Conservation (phyloP, 2,329 filamentous ascomycete genomes). For the Neoscytalidium dimidiatum region DNA sequence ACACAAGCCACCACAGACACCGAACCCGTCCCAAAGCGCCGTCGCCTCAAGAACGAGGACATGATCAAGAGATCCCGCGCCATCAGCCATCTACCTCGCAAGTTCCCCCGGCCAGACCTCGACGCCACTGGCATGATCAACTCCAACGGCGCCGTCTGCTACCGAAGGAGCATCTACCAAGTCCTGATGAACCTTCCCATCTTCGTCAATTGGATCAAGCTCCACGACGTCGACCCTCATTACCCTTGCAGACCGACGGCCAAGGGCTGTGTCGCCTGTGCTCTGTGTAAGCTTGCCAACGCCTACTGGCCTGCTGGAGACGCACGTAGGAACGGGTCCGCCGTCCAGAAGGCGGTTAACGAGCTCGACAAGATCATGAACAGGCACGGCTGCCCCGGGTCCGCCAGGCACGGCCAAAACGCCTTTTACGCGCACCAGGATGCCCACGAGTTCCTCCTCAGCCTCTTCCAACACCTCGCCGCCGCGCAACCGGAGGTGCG, state of each 20-base stretch:
- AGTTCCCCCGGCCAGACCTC: background rate
- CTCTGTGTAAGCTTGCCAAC: background rate
- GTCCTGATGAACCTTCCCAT: slow-evolving; percentile 22
- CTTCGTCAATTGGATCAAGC: slow-evolving; percentile 21
- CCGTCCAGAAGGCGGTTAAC: background rate
- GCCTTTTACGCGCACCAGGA: background rate
- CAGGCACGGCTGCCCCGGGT: background rate
- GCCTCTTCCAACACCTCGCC: background rate
- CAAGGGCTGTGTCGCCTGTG: slow-evolving; percentile 8
- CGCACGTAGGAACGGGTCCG: background rate
- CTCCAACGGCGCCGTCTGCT: slow-evolving; percentile 22
- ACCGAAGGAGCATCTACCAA: slow-evolving; percentile 25
- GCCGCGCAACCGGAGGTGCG: too few species aligned
- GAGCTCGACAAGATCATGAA: background rate
- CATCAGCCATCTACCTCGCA: background rate
- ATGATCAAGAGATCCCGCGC: background rate
- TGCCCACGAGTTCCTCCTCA: background rate
- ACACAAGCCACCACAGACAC: background rate
- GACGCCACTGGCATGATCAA: slow-evolving; percentile 22
- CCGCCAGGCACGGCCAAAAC: too few species aligned
- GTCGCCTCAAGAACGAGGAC: background rate
- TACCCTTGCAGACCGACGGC: slow-evolving; percentile 2
- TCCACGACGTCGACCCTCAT: slow-evolving; percentile 1
- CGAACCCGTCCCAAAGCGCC: background rate
- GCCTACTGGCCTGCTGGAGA: slow-evolving; percentile 2